Evolutionary conservation across 768 basidiomycete genomes (phyloP).

Genomic region (Panaeolus papilionaceus): DNA sequence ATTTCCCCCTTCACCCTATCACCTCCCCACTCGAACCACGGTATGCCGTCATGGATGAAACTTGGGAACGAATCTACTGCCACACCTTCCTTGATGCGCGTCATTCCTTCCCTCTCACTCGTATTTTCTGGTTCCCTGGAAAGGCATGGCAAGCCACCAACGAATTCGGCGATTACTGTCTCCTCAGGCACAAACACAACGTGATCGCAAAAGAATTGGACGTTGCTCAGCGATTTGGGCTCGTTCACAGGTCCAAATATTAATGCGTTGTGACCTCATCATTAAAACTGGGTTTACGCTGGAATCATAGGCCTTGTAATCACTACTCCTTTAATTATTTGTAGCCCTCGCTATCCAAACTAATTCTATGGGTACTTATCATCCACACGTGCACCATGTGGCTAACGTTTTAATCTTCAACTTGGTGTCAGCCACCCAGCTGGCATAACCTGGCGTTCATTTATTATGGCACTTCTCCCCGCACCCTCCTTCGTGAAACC

Average conservation of each 20-base stretch:
- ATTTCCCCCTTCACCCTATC: conserved; percentile 76
- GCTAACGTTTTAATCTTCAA: conserved; percentile 13
- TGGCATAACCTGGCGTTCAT: conserved; percentile 18
- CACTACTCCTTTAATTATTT: conserved; percentile 9
- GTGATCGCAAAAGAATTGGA: conserved; percentile 43
- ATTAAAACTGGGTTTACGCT: conserved; percentile 14
- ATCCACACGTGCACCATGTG: background rate
- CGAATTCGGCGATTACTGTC: conserved; percentile 89
- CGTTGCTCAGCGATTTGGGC: conserved; percentile 25
- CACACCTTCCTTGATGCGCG: conserved; percentile 82
- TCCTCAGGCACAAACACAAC: conserved; percentile 68
- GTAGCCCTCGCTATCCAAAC: background rate
- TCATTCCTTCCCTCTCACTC: conserved; percentile 73
- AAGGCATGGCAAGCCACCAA: conserved; percentile 71
- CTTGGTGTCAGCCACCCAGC: conserved; percentile 3
- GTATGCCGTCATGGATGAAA: conserved; percentile 65
- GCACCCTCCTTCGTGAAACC: background rate
- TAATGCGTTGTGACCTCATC: background rate
- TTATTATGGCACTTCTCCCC: conserved; percentile 4
- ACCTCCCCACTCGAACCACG: conserved; percentile 75
- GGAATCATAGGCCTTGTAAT: conserved; percentile 1
- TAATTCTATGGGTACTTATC: background rate
- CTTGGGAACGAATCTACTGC: conserved; percentile 87
- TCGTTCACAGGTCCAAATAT: conserved; percentile 11
- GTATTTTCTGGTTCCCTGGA: conserved; percentile 84